These are phyloP conservation scores for Striga hermonthica DNA, from an alignment of 305 asterid species.

Conservation along the genomic window DNA sequence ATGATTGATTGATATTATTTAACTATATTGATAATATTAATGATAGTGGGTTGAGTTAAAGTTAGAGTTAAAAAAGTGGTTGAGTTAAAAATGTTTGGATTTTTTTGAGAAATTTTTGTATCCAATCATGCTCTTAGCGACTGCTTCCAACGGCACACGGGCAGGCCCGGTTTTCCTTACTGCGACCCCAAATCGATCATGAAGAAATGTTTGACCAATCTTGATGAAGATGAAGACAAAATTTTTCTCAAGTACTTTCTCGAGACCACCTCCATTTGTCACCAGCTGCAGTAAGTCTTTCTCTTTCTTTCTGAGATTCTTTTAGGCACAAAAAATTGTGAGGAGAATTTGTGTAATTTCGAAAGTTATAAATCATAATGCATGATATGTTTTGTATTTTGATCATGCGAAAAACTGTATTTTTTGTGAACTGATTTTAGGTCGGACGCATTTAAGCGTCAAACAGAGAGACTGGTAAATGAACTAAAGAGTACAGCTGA, in stretches of 20 bases:
- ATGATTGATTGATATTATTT: too few species aligned
- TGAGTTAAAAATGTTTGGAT: too few species aligned
- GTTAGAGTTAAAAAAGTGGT: too few species aligned
- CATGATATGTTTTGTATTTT: too few species aligned
- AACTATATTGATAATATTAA: too few species aligned
- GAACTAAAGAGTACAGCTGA: slow-evolving; percentile 63
- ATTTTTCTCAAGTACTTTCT: slow-evolving; percentile 63
- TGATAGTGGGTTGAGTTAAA: too few species aligned
- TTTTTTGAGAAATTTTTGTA: too few species aligned
- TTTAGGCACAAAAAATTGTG: not conserved
- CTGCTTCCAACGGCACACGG: slow-evolving; percentile 71
- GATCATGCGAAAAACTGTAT: too few species aligned
- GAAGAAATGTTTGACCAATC: slow-evolving; percentile 45
- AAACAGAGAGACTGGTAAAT: slow-evolving; percentile 76
- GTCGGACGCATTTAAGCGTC: slow-evolving; percentile 64
- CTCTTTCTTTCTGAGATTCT: not conserved
- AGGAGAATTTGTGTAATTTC: too few species aligned
- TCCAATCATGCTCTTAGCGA: too few species aligned
- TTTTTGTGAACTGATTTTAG: slow-evolving; percentile 32
- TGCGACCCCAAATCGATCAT: slow-evolving; percentile 49
- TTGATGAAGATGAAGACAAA: slow-evolving; percentile 47
- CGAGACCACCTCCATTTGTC: slow-evolving; percentile 72
- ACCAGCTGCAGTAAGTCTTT: slow-evolving; percentile 68
- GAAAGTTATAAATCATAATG: too few species aligned
- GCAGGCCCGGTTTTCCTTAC: slow-evolving; percentile 58